These are phyloP conservation scores for Dovyalis caffra DNA, from an alignment of 345 rosid species.

Conservation along the genomic window DNA sequence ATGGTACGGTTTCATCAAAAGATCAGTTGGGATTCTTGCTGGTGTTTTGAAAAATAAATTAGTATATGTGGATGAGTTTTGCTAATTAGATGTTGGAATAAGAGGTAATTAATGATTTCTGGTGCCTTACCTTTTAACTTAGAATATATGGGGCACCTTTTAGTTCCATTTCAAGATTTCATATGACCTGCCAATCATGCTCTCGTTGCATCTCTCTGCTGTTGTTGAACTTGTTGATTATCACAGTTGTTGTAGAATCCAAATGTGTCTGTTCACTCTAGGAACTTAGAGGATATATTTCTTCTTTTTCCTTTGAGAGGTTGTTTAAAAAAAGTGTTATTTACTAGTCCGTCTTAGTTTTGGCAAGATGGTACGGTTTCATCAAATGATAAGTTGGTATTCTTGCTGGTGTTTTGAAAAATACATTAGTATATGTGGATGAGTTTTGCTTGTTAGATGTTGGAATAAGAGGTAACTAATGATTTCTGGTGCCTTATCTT, in stretches of 20 bases:
- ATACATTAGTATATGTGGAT: neutral
- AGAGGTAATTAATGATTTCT: neutral
- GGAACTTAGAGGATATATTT: neutral
- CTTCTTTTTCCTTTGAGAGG: neutral
- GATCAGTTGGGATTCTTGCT: neutral
- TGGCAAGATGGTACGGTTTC: neutral
- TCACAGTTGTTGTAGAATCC: neutral
- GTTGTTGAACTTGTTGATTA: neutral
- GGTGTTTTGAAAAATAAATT: neutral
- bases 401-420: neutral
- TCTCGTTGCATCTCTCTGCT: neutral
- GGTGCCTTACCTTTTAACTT: neutral
- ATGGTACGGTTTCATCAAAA: neutral
- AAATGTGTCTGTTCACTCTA: neutral
- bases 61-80: neutral
- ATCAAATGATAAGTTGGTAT: neutral
- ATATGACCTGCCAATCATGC: neutral
- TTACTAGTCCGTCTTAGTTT: neutral
- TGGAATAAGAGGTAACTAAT: neutral
- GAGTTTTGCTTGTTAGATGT: neutral
- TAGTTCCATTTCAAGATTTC: neutral
- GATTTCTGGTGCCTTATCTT: neutral
- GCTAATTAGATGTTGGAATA: neutral
- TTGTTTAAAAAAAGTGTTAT: too few species aligned
- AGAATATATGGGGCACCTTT: neutral